A percentile compares a stretch with the other conserved stretches of the same genome.
These are phyloP conservation scores for Colletotrichum sp. DNA, from an alignment of 2,329 filamentous ascomycete genomes.

Conservation along the genomic window DNA sequence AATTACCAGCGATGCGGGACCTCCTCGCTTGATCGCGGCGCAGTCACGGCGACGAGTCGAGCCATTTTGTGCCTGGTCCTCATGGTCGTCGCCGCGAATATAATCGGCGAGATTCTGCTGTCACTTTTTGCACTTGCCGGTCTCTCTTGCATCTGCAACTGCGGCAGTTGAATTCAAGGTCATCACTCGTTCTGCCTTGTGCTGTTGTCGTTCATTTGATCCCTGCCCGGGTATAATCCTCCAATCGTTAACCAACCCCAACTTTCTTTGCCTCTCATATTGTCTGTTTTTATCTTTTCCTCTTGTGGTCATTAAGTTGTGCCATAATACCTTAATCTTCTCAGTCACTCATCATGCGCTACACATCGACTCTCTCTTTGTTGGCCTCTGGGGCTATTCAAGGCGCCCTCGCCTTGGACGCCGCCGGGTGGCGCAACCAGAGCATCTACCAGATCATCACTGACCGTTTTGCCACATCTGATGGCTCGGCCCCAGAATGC, in stretches of 20 bases:
- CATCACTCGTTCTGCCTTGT: conserved; percentile 15
- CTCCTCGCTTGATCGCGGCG: background rate
- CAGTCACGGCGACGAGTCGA: background rate
- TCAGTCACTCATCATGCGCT: background rate
- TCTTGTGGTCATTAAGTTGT: background rate
- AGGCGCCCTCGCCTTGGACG: conserved; percentile 27
- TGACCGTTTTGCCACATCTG: conserved; percentile 44
- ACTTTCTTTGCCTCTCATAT: background rate
- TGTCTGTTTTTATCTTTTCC: background rate
- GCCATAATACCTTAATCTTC: background rate
- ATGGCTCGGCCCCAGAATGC: conserved; percentile 39
- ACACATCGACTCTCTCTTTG: conserved; percentile 1
- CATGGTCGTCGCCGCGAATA: background rate
- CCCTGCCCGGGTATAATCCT: background rate
- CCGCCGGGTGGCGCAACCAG: conserved; percentile 41
- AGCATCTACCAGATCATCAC: conserved; percentile 53
- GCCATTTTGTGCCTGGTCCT: background rate
- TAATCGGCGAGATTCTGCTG: background rate
- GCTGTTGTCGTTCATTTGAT: conserved; percentile 3
- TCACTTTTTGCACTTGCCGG: background rate
- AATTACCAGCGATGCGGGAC: background rate
- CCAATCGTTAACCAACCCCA: background rate
- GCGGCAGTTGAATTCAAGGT: conserved; percentile 8
- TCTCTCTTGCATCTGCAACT: background rate
- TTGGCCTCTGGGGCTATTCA: conserved; percentile 10